phyloP scores from a whole-genome alignment of 1,284 basidiomycete species.

The Ustilago hordei region DNA sequence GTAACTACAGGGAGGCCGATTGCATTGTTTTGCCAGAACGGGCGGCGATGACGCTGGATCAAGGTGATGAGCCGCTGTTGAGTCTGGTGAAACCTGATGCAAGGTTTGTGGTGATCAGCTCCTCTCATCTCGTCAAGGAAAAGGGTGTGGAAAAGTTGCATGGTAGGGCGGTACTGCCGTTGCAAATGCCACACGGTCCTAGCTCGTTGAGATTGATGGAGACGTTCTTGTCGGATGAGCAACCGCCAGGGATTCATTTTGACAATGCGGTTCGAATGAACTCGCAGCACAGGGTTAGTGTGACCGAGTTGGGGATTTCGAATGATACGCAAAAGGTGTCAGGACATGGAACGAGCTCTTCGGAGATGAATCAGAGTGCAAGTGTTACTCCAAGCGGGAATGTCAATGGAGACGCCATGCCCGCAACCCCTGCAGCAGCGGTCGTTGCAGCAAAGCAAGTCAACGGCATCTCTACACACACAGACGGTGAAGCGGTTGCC shows the following conservation, averaged over 20 bases:
- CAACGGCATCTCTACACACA: background rate
- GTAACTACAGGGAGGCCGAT: constrained; percentile 33
- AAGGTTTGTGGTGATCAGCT: constrained; percentile 33
- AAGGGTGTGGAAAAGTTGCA: constrained; percentile 27
- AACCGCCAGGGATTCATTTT: constrained; percentile 36
- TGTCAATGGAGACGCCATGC: background rate
- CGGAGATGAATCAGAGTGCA: background rate
- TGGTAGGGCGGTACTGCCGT: constrained; percentile 33
- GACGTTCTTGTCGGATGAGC: constrained; percentile 41
- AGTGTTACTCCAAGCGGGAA: background rate
- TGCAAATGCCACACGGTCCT: constrained; percentile 55
- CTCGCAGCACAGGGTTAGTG: constrained; percentile 22
- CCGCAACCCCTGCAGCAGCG: background rate
- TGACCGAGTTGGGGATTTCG: constrained; percentile 13
- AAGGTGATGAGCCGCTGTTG: constrained; percentile 22
- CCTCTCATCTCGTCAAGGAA: constrained; percentile 17
- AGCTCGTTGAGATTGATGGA: constrained; percentile 45
- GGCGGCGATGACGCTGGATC: constrained; percentile 7
- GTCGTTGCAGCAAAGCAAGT: background rate
- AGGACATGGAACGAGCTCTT: constrained; percentile 2
- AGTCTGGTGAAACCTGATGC: constrained; percentile 26
- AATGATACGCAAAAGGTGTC: constrained; percentile 13
- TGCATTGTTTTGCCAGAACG: constrained; percentile 42
- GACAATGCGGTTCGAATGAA: constrained; percentile 12
- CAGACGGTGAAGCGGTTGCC: background rate